phyloP scores from a whole-genome alignment of 1,139 yeast genomes.

The Taphrina pruni region DNA sequence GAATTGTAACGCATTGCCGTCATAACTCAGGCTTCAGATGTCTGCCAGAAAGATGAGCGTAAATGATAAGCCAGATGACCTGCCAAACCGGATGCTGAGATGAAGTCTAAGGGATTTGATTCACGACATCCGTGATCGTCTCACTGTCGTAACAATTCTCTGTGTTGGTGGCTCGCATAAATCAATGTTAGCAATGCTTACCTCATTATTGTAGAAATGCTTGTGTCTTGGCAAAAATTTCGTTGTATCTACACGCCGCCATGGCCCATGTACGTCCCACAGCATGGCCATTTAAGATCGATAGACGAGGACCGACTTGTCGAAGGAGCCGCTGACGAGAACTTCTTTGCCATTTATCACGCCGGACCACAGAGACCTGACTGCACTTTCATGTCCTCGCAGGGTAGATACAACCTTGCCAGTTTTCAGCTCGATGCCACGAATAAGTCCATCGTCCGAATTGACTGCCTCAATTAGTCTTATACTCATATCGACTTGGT shows the following conservation, averaged over 20 bases:
- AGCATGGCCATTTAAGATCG: background rate
- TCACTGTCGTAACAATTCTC: too few species aligned
- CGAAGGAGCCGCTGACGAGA: slow-evolving; percentile 59
- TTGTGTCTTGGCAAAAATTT: background rate
- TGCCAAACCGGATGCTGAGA: too few species aligned
- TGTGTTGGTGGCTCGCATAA: too few species aligned
- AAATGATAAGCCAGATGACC: too few species aligned
- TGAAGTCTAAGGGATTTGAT: too few species aligned
- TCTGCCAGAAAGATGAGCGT: too few species aligned
- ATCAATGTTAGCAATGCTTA: too few species aligned
- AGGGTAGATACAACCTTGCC: slow-evolving; percentile 47
- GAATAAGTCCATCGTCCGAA: slow-evolving; percentile 70
- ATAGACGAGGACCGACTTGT: slow-evolving; percentile 24
- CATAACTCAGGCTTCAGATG: too few species aligned
- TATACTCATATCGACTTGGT: background rate
- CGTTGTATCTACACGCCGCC: too few species aligned
- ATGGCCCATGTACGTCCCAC: too few species aligned
- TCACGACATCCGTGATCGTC: too few species aligned
- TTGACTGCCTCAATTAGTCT: slow-evolving; percentile 48
- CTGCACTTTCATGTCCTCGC: slow-evolving; percentile 51
- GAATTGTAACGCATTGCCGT: too few species aligned
- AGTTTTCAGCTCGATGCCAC: slow-evolving; percentile 53
- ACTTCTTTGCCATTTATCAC: slow-evolving; percentile 51
- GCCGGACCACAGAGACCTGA: slow-evolving; percentile 58
- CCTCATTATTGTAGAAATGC: background rate